phyloP scores from a whole-genome alignment of 345 rosid species.

The Eutrema heterophyllum region DNA sequence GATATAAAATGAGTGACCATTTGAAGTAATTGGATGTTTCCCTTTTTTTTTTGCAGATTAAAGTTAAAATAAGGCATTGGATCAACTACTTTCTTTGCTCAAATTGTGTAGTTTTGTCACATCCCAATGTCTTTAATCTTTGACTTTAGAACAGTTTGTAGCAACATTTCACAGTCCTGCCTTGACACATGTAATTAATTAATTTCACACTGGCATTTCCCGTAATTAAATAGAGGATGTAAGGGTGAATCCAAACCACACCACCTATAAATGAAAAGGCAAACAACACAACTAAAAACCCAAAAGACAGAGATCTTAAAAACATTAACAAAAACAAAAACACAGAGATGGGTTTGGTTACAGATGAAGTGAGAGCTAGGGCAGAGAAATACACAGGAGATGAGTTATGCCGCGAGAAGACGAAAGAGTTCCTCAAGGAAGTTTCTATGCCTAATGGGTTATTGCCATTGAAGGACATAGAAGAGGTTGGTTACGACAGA shows the following conservation, averaged over 20 bases:
- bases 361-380: slow-evolving; percentile 66
- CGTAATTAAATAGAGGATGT: neutral
- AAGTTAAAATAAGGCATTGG: neutral
- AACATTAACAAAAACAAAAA: neutral
- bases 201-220: slow-evolving; percentile 7
- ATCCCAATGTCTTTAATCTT: slow-evolving; percentile 8
- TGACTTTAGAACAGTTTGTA: slow-evolving; percentile 5
- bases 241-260: slow-evolving; percentile 2
- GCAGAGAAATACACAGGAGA: slow-evolving; percentile 83
- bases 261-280: slow-evolving; percentile 17
- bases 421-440: slow-evolving; percentile 55
- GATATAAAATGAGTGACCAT: neutral
- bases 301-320: slow-evolving; percentile 4
- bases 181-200: neutral
- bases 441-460: slow-evolving; percentile 65
- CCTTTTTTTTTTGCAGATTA: neutral
- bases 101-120: neutral
- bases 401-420: slow-evolving; percentile 62
- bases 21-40: neutral
- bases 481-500: slow-evolving; percentile 70
- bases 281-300: neutral
- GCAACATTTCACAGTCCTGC: slow-evolving; percentile 2
- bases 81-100: slow-evolving; percentile 17
- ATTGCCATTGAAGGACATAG: slow-evolving; percentile 69
- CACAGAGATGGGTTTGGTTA: slow-evolving; percentile 49